Percentiles rank a stretch among this genome's conserved stretches.
Conservation (phyloP, 192 early-diverging fungal genomes). For the Coemansia reversa region DNA sequence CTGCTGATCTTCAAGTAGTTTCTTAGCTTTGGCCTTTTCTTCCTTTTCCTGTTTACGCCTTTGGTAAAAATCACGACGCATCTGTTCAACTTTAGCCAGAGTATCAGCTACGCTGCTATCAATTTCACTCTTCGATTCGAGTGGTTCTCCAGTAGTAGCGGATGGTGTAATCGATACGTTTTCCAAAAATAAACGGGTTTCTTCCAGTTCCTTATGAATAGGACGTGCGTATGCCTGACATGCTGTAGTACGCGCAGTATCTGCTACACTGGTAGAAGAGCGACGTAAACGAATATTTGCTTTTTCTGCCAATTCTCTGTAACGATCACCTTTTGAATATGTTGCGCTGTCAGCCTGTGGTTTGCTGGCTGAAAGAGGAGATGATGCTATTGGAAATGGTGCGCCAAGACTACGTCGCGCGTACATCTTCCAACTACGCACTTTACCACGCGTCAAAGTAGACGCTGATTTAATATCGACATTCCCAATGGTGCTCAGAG, state of each 20-base stretch:
- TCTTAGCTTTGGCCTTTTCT: slow-evolving; percentile 18
- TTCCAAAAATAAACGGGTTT: slow-evolving; percentile 24
- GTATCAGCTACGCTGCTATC: slow-evolving; percentile 16
- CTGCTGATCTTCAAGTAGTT: background rate
- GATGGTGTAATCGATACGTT: slow-evolving; percentile 3
- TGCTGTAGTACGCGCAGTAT: slow-evolving; percentile 18
- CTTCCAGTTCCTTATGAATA: slow-evolving; percentile 34
- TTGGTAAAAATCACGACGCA: slow-evolving; percentile 33
- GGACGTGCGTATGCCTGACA: slow-evolving; percentile 20
- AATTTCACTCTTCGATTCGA: background rate
- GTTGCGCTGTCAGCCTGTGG: too few relatives aligned
- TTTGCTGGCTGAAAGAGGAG: too few relatives aligned
- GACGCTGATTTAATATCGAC: too few relatives aligned
- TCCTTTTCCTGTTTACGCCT: slow-evolving; percentile 9
- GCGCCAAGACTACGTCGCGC: too few relatives aligned
- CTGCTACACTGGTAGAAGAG: slow-evolving; percentile 7
- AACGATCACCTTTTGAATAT: background rate
- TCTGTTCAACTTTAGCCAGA: slow-evolving; percentile 21
- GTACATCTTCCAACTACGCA: too few relatives aligned
- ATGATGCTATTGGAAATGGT: too few relatives aligned
- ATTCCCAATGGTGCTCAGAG: too few relatives aligned
- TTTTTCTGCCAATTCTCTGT: slow-evolving; percentile 13
- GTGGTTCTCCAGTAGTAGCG: background rate
- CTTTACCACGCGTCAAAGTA: too few relatives aligned
- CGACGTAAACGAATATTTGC: slow-evolving; percentile 7